Conservation (phyloP, 805 yeast species). For the Grigorovia transvaalensis region DNA sequence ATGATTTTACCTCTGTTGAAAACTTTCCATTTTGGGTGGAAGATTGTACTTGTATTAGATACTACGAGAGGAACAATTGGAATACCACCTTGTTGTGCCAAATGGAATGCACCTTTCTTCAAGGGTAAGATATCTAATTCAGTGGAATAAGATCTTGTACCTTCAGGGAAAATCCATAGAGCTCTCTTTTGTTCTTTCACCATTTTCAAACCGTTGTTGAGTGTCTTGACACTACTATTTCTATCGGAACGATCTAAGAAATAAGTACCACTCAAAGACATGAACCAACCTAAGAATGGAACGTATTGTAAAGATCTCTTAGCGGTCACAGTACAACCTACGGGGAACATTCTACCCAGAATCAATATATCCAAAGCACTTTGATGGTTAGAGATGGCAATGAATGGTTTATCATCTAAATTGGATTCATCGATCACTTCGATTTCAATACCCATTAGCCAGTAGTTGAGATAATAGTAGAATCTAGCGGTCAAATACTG, state of each 20-base stretch:
- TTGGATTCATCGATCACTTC: slow-evolving; percentile 56
- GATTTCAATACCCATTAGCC: slow-evolving; percentile 58
- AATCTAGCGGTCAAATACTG: slow-evolving; percentile 88
- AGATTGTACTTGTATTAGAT: slow-evolving; percentile 69
- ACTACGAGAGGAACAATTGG: slow-evolving; percentile 87
- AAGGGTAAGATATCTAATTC: slow-evolving; percentile 70
- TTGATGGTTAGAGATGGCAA: slow-evolving; percentile 83
- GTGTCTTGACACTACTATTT: slow-evolving; percentile 62
- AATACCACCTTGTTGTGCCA: slow-evolving; percentile 84
- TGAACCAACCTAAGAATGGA: slow-evolving; percentile 96
- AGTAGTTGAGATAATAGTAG: slow-evolving; percentile 53
- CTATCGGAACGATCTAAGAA: slow-evolving; percentile 78
- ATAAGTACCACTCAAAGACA: slow-evolving; percentile 82
- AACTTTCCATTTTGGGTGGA: slow-evolving; percentile 48
- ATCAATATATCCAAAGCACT: slow-evolving; percentile 75
- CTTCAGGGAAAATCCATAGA: slow-evolving; percentile 91
- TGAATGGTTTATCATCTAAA: slow-evolving; percentile 56
- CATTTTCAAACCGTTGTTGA: slow-evolving; percentile 55
- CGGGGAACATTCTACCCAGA: slow-evolving; percentile 77
- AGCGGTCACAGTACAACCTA: slow-evolving; percentile 85
- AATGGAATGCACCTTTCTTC: slow-evolving; percentile 96
- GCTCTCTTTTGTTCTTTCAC: slow-evolving; percentile 59
- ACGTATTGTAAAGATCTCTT: slow-evolving; percentile 72
- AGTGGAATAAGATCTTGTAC: slow-evolving; percentile 77
- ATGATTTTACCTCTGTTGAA: slow-evolving; percentile 70